Conservation (phyloP, 352 stramenopile species). For the Phytophthora pluvialis region DNA sequence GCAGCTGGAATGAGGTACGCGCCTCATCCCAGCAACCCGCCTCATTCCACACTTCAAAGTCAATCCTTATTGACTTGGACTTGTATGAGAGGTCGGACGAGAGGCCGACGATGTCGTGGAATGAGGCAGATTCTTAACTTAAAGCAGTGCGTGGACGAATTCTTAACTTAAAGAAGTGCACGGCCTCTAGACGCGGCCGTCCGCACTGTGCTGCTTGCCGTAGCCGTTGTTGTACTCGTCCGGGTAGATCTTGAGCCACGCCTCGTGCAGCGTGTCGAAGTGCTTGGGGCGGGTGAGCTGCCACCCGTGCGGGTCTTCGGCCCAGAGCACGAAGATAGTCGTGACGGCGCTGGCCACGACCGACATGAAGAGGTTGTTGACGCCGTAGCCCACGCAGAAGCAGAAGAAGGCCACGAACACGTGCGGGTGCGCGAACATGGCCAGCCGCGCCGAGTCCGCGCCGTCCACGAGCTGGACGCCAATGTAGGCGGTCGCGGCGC, state of each 20-base stretch:
- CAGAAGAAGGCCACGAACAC: slow-evolving; percentile 72
- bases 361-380: slow-evolving; percentile 77
- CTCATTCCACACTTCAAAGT: too few species aligned
- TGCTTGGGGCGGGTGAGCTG: slow-evolving; percentile 73
- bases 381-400: slow-evolving; percentile 76
- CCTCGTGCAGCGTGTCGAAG: slow-evolving; percentile 73
- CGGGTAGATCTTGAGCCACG: slow-evolving; percentile 84
- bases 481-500: slow-evolving; percentile 69
- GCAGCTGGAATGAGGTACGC: too few species aligned
- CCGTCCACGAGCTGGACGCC: slow-evolving; percentile 58
- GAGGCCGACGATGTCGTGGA: too few species aligned
- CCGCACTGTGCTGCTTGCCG: slow-evolving; percentile 57
- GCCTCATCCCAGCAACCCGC: too few species aligned
- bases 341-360: slow-evolving; percentile 79
- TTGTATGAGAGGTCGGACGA: too few species aligned
- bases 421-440: slow-evolving; percentile 73
- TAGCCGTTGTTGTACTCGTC: slow-evolving; percentile 87
- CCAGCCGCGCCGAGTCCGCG: slow-evolving; percentile 53
- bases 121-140: too few species aligned
- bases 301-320: slow-evolving; percentile 80
- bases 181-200: slow-evolving; percentile 19
- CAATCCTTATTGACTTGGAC: too few species aligned
- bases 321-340: slow-evolving; percentile 87
- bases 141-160: too few species aligned
- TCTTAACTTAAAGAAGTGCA: too few species aligned